phyloP scores from a whole-genome alignment of 345 rosid species.

The Syzygium aromaticum region DNA sequence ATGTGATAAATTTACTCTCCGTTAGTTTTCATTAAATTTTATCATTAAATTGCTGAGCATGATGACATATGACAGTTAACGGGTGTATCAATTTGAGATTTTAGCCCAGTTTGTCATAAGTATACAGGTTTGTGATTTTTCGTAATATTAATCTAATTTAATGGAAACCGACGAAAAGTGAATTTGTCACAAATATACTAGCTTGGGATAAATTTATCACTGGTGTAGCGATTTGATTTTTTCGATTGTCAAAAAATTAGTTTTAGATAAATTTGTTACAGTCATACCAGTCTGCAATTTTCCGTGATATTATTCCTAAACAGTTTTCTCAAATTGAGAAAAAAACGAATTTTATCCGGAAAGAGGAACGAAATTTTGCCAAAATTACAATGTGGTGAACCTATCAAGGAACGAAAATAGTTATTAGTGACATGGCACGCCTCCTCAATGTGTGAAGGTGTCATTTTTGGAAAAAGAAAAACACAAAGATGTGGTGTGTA shows the following conservation, averaged over 20 bases:
- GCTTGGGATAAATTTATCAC: too few species aligned
- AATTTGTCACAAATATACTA: too few species aligned
- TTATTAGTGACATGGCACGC: background rate
- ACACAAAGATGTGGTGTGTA: background rate
- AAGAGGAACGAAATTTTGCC: background rate
- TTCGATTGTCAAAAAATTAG: too few species aligned
- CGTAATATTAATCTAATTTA: too few species aligned
- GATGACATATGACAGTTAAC: too few species aligned
- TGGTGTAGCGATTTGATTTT: fast-evolving
- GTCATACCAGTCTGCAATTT: fast-evolving
- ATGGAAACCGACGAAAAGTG: too few species aligned
- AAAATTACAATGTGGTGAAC: background rate
- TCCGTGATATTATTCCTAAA: too few species aligned
- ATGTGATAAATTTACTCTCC: background rate
- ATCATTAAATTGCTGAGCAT: too few species aligned
- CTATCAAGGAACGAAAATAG: background rate
- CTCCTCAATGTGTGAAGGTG: background rate
- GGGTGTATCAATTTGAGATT: too few species aligned
- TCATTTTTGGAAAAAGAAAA: background rate
- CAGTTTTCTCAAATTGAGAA: background rate
- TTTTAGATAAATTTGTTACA: too few species aligned
- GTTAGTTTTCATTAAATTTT: background rate
- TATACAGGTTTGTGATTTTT: too few species aligned
- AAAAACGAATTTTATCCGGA: background rate
- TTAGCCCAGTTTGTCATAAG: too few species aligned